Evolutionary conservation across 2,329 filamentous ascomycete genomes (phyloP).

Genomic region (Xylariaceae sp.): DNA sequence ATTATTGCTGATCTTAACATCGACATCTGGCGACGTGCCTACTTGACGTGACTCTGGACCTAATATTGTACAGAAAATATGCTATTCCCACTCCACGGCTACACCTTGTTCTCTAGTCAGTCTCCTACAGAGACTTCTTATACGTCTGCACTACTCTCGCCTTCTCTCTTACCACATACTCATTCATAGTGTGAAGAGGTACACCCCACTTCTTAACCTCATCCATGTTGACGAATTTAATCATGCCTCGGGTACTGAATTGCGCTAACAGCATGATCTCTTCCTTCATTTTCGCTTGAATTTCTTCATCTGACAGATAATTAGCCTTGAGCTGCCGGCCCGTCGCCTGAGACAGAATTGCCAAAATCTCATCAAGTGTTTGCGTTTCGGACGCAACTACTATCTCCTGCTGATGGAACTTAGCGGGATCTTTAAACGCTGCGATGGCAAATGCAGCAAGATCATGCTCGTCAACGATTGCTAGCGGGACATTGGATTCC

Average conservation of each 20-base stretch:
- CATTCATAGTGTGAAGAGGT: constrained; percentile 49
- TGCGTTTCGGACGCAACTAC: constrained; percentile 47
- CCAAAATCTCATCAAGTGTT: constrained; percentile 44
- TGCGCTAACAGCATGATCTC: constrained; percentile 50
- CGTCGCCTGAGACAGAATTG: constrained; percentile 42
- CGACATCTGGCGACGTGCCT: too few relatives aligned
- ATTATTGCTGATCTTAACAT: too few relatives aligned
- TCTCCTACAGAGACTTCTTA: not conserved
- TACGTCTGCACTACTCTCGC: constrained; percentile 30
- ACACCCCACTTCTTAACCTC: constrained; percentile 45
- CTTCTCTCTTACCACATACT: constrained; percentile 51
- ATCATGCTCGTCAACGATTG: constrained; percentile 28
- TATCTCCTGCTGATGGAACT: constrained; percentile 50
- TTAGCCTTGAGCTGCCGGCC: constrained; percentile 45
- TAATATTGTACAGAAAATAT: too few relatives aligned
- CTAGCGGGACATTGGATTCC: constrained; percentile 19
- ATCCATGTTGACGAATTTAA: constrained; percentile 45
- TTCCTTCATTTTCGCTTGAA: constrained; percentile 40
- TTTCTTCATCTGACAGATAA: constrained; percentile 50
- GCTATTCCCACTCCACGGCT: too few relatives aligned
- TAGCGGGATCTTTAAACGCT: constrained; percentile 42
- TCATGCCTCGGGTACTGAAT: constrained; percentile 43
- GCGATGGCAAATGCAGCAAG: constrained; percentile 28
- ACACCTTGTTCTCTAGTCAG: too few relatives aligned
- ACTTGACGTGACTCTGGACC: too few relatives aligned